Evolutionary conservation across 1,284 basidiomycete genomes (phyloP), one percentile per base, ranked within the genome.

Genomic region (Wolfiporia cocos): DNA sequence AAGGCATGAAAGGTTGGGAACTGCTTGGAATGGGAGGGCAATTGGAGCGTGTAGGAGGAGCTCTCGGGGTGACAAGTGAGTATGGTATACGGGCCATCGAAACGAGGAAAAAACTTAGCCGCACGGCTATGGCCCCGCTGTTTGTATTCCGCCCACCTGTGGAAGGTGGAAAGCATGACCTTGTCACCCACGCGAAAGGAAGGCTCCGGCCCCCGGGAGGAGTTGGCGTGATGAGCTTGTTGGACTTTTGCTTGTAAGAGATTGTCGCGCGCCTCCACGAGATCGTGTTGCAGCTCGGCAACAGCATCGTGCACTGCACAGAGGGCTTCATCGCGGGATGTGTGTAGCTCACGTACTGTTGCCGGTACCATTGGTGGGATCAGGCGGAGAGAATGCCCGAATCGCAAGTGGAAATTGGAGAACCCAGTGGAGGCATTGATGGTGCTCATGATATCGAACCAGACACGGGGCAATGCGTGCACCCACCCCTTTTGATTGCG

Each of bases 401-500:
- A n/a, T n/a, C n/a, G n/a, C n/a, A n/a, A n/a, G n/a, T n/a, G n/a
- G n/a, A n/a, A n/a, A n/a, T n/a, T n/a, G n/a, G n/a, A n/a, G n/a
- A n/a, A n/a, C n/a, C n/a, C n/a, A n/a, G n/a, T n/a, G n/a, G n/a
- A n/a, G n/a, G n/a, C n/a, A n/a, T n/a, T n/a, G n/a, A n/a, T n/a
- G n/a, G n/a, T n/a, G n/a, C n/a, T 23, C 3, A 59, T 72, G 37
- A 68, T 58, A 0, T 56, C 49, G 45, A 73, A 74, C 17, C 56
- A 56, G 0, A 70, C 57, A 0, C 51, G 34, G 0, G 68, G 66
- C 0, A 75, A 51, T 0, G 57, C 53, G 0, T 31, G 7, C 0
- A 54, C 47, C 74, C 74, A 78, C 5, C 73, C 64, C 19, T 55
- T 52, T 43, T 77, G 71, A 19, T 68, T 54, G 26, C 61, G 52